Conservation (phyloP, 805 yeast genomes). For the Myxozyma nipponensis region DNA sequence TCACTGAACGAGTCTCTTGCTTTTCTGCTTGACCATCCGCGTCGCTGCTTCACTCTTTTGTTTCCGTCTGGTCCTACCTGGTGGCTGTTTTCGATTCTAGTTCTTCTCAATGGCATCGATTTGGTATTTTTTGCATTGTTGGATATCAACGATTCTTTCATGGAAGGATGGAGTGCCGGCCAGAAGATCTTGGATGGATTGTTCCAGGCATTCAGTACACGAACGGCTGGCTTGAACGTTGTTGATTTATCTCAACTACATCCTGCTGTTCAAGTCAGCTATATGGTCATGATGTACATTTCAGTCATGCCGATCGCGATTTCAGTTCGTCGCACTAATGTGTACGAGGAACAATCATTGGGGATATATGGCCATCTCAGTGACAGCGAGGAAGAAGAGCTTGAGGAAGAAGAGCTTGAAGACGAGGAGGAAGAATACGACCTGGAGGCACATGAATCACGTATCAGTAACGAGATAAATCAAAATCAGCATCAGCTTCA, state of each 20-base stretch:
- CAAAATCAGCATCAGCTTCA: neutral
- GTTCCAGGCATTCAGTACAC: slow-evolving; percentile 84
- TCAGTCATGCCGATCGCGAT: slow-evolving; percentile 95
- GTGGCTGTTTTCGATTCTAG: slow-evolving; percentile 80
- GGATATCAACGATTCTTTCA: slow-evolving; percentile 55
- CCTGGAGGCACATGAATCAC: neutral
- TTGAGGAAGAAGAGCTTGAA: slow-evolving; percentile 15
- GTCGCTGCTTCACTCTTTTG: slow-evolving; percentile 89
- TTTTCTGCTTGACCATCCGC: slow-evolving; percentile 88
- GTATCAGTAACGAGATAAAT: neutral
- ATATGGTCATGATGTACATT: slow-evolving; percentile 96
- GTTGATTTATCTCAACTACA: slow-evolving; percentile 67
- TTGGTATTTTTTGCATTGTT: slow-evolving; percentile 73
- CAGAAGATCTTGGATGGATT: slow-evolving; percentile 75
- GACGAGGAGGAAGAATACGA: slow-evolving; percentile 22
- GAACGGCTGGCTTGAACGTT: slow-evolving; percentile 89
- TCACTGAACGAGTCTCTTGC: slow-evolving; percentile 64
- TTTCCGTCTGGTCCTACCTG: slow-evolving; percentile 93
- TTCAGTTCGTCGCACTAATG: slow-evolving; percentile 93
- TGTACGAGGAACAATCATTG: slow-evolving; percentile 92
- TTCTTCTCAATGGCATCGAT: slow-evolving; percentile 71
- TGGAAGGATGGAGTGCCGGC: slow-evolving; percentile 59
- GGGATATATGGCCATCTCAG: slow-evolving; percentile 61
- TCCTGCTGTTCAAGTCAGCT: slow-evolving; percentile 90
- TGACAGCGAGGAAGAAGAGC: slow-evolving; percentile 19